Conservation (phyloP, 108 stramenopile genomes). For the Pseudonitzschia delicatissima region DNA sequence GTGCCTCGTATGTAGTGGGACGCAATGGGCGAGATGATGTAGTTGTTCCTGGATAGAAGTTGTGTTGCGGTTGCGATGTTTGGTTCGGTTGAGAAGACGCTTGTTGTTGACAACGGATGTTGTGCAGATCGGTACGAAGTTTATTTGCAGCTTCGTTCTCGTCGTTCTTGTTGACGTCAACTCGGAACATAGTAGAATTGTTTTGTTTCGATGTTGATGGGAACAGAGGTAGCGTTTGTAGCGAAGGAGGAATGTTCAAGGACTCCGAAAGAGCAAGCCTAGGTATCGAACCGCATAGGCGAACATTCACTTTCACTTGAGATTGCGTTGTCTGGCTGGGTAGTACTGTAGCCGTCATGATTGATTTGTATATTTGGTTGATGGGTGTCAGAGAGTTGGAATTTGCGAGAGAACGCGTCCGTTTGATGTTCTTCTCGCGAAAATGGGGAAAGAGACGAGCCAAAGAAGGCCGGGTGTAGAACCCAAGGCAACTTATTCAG, state of each 20-base stretch:
- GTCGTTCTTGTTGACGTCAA: not conserved
- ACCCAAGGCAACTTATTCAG: constrained; percentile 18
- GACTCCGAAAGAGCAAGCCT: constrained; percentile 13
- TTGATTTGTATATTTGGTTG: constrained; percentile 1
- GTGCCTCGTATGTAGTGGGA: constrained; percentile 50
- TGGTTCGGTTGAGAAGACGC: constrained; percentile 2
- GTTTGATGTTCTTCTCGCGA: not conserved
- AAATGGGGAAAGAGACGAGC: constrained; percentile 2
- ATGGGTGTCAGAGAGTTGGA: not conserved
- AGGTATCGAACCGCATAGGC: constrained; percentile 51
- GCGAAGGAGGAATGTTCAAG: constrained; percentile 4
- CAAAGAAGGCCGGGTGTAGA: constrained; percentile 13
- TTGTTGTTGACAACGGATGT: not conserved
- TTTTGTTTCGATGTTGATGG: not conserved
- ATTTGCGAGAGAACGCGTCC: not conserved
- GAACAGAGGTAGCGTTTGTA: constrained; percentile 13
- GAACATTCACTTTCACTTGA: constrained; percentile 36
- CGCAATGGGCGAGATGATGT: not conserved
- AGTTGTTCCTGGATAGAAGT: not conserved
- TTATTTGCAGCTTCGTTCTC: constrained; percentile 15
- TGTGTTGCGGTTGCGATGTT: constrained; percentile 2
- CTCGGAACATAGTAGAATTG: not conserved
- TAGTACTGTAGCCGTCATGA: constrained; percentile 22
- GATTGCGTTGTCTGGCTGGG: not conserved
- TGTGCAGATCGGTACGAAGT: constrained; percentile 12